Evolutionary conservation across 2,329 filamentous ascomycete species (phyloP), one percentile per base, ranked within the genome.

Genomic region (Aspergillus sp.): DNA sequence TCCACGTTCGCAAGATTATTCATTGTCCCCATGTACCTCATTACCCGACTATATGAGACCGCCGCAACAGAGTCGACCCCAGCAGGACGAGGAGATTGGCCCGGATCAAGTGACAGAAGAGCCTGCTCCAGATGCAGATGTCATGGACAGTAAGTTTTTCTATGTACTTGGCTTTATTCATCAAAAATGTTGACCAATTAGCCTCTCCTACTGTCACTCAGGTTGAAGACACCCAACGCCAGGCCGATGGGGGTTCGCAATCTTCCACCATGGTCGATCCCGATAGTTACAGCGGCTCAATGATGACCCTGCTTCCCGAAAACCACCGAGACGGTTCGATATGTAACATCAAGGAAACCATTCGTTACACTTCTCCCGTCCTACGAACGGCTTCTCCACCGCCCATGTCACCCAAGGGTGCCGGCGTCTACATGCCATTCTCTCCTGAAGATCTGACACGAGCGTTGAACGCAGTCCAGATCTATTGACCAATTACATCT

Each of bases 1-100:
- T 39, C 53, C 54, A 22, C 64, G 67, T 47, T 67, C 69, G 0
- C 49, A 62, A 13, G 66, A 68, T 38, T 52, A 66, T 6, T 62
- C 69, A 7, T 51, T 72, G 12, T 72, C 69, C 25, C 70, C 71
- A 9, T 66, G 58, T 48, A 58, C 63, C 44, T 63, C 65, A 5
- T 46, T 62, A 17, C 56, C 57, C 42, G 59, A 53, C 49, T 49
- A 54, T 50, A 45, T 60, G 49, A 42, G 27, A 49, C 49, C 54
- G 56, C 50, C 41, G 55, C 54, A 22, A 56, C n/a, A 15, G 17
- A 19, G 19, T 20, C 37, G 17, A 19, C 17, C 37, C 9, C 17
- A 60, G 30, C 50, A 55, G 27, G 47, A 54, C 32, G 44, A 49
- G 22, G 44, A 49, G 10, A 12, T 53, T 44, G 52, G 52, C 38